These are phyloP conservation scores for Craterostigma plantagineum DNA, from an alignment of 257 asterid species.

Conservation along the genomic window DNA sequence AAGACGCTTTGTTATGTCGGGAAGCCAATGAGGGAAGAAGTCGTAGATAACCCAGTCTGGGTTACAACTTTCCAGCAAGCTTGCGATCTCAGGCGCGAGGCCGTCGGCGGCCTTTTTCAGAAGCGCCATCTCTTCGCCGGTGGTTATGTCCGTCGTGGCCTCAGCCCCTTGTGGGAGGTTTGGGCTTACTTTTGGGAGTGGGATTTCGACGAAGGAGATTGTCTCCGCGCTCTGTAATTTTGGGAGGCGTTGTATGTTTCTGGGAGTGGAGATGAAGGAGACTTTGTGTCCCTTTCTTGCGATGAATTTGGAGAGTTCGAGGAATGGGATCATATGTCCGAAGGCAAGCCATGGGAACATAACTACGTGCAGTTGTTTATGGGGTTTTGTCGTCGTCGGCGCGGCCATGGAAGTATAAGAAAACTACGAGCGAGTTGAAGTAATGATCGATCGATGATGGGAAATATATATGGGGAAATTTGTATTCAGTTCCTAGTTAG, in stretches of 20 bases:
- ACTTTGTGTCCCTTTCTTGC: conserved; percentile 27
- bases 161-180: conserved; percentile 10
- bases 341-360: conserved; percentile 48
- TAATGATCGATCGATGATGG: no score
- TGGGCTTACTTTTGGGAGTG: conserved; percentile 11
- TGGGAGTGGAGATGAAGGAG: conserved; percentile 31
- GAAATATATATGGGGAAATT: no score
- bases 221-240: conserved; percentile 3
- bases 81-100: conserved; percentile 8
- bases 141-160: conserved; percentile 11
- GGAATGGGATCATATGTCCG: conserved; percentile 32
- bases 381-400: neutral
- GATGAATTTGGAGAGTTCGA: conserved; percentile 25
- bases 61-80: conserved; percentile 8
- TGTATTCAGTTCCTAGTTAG: no score
- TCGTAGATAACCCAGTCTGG: conserved; percentile 18
- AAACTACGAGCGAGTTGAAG: no score
- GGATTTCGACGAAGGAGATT: conserved; percentile 17
- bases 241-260: conserved; percentile 35
- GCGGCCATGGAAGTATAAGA: conserved; percentile 3
- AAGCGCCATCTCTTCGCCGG: neutral
- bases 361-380: conserved; percentile 15
- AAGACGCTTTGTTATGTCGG: conserved; percentile 8
- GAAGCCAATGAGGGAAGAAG: conserved; percentile 21
- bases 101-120: conserved; percentile 13